Percentiles rank a stretch among this genome's conserved stretches.
Evolutionary conservation across 768 basidiomycete species (phyloP).

Genomic region (Candolleomyces efflorescens): DNA sequence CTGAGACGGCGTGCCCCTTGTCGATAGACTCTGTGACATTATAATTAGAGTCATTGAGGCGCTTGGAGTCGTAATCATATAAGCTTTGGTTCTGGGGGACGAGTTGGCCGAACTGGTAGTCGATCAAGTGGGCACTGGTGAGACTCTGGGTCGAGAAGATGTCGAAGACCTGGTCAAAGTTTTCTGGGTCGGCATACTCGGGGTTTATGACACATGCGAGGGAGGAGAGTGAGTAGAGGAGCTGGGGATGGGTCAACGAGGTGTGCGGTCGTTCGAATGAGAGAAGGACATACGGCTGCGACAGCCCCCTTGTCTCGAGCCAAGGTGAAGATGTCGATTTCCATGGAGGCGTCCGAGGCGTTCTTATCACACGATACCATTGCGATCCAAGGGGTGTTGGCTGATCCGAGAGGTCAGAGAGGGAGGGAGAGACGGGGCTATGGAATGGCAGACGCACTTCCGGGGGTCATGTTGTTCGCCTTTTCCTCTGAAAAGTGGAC

Average conservation of each 20-base stretch:
- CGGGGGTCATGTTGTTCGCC: slow-evolving; percentile 43
- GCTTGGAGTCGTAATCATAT: slow-evolving; percentile 56
- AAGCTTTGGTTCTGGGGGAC: slow-evolving; percentile 45
- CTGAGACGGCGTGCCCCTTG: slow-evolving; percentile 36
- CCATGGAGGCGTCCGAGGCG: slow-evolving; percentile 55
- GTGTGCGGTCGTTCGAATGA: not conserved
- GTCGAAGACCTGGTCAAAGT: slow-evolving; percentile 71
- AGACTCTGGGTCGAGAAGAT: slow-evolving; percentile 71
- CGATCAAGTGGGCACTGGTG: slow-evolving; percentile 51
- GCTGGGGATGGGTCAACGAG: slow-evolving; percentile 30
- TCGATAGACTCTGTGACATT: slow-evolving; percentile 41
- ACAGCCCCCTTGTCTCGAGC: slow-evolving; percentile 76
- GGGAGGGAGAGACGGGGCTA: slow-evolving; percentile 2
- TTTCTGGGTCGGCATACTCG: slow-evolving; percentile 43
- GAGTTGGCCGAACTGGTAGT: slow-evolving; percentile 59
- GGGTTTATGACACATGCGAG: slow-evolving; percentile 71
- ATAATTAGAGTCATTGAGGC: slow-evolving; percentile 51
- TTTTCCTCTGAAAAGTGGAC: slow-evolving; percentile 77
- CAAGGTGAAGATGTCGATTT: slow-evolving; percentile 77
- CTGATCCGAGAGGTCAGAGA: slow-evolving; percentile 28
- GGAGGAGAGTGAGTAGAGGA: slow-evolving; percentile 75
- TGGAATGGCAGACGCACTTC: slow-evolving; percentile 28
- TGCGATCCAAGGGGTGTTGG: slow-evolving; percentile 88
- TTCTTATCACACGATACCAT: slow-evolving; percentile 81
- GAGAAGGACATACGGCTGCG: slow-evolving; percentile 54